Conservation (phyloP, 495 filamentous ascomycete genomes). For the Parmelia sp. region DNA sequence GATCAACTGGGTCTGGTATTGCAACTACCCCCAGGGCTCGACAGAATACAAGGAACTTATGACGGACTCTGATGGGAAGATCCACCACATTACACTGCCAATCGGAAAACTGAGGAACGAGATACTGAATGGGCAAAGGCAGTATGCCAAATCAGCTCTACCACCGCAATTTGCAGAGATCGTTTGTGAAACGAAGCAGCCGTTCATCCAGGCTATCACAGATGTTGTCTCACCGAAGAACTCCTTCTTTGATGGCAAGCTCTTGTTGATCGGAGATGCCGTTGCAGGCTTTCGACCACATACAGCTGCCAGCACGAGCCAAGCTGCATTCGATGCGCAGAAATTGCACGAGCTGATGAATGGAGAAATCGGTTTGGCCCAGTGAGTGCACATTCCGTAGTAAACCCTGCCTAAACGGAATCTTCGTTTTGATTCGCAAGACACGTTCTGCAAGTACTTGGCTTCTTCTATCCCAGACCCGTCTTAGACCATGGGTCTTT, state of each 20-base stretch:
- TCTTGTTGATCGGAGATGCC: constrained; percentile 52
- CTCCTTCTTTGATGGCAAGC: constrained; percentile 43
- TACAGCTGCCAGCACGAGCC: constrained; percentile 46
- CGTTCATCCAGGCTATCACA: constrained; percentile 52
- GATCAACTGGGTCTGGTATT: constrained; percentile 55
- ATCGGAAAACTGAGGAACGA: constrained; percentile 39
- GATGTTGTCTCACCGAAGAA: constrained; percentile 43
- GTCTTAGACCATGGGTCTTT: not conserved
- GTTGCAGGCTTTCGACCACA: constrained; percentile 52
- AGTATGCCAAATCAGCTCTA: constrained; percentile 36
- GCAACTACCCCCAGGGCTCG: constrained; percentile 43
- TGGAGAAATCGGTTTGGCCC: constrained; percentile 34
- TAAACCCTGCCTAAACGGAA: not conserved
- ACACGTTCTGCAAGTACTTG: no score
- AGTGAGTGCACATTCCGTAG: not conserved
- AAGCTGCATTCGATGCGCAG: constrained; percentile 46
- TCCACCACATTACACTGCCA: constrained; percentile 44
- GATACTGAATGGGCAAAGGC: constrained; percentile 41
- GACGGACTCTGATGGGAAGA: constrained; percentile 44
- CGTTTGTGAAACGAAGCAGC: constrained; percentile 40
- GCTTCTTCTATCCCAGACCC: no score
- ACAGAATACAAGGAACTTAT: constrained; percentile 44
- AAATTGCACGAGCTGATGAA: constrained; percentile 39
- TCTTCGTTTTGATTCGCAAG: not conserved
- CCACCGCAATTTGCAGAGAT: constrained; percentile 50